These are phyloP conservation scores for Zymoseptoria pseudotritici DNA, from an alignment of 2,329 filamentous ascomycete genomes.

Conservation along the genomic window DNA sequence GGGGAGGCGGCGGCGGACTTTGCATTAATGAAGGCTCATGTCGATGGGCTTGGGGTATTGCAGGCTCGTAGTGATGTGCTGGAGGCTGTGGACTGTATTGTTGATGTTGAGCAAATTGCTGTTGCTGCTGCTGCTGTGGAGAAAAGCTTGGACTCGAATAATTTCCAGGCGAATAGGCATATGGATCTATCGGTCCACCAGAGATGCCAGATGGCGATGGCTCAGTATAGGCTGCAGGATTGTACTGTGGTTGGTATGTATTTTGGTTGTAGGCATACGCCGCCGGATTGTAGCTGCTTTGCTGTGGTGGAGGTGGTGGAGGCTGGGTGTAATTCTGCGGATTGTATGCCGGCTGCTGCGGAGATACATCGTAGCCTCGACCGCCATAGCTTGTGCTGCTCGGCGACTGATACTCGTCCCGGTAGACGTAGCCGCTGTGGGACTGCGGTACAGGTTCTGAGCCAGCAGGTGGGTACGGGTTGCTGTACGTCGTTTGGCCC, in stretches of 20 bases:
- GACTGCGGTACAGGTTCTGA: conserved; percentile 25
- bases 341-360: conserved; percentile 56
- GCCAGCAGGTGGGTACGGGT: conserved; percentile 15
- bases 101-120: conserved; percentile 12
- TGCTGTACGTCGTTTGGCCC: conserved; percentile 19
- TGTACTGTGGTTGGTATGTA: conserved; percentile 16
- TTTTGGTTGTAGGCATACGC: conserved; percentile 32
- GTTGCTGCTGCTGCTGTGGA: conserved; percentile 10
- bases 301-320: conserved; percentile 30
- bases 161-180: conserved; percentile 17
- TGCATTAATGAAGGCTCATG: conserved; percentile 13
- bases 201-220: conserved; percentile 17
- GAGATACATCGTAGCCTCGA: conserved; percentile 40
- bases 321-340: conserved; percentile 52
- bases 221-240: conserved; percentile 20
- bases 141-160: conserved; percentile 15
- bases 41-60: conserved; percentile 1
- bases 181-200: conserved; percentile 22
- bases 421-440: conserved; percentile 14
- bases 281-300: conserved; percentile 40
- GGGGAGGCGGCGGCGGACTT: conserved; percentile 18
- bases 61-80: conserved; percentile 11
- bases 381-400: conserved; percentile 12
- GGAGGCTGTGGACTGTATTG: conserved; percentile 22
- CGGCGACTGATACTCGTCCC: conserved; percentile 16